These are phyloP conservation scores for Triangularia verruculosa DNA, from an alignment of 2,329 filamentous ascomycete genomes.

Conservation along the genomic window DNA sequence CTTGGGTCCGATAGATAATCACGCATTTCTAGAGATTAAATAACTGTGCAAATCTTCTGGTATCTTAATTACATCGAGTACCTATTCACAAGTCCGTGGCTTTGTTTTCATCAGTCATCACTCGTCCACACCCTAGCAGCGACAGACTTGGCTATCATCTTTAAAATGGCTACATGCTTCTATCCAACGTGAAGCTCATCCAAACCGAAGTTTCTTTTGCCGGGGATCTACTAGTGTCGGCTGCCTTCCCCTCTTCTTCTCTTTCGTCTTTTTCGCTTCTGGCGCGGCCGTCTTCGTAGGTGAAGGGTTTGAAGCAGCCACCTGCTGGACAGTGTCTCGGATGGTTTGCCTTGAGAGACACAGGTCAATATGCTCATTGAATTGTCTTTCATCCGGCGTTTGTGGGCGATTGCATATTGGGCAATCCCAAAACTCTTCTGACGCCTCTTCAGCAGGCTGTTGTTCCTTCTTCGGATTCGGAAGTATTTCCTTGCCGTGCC, in stretches of 20 bases:
- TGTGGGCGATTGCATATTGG: constrained; percentile 83
- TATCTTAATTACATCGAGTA: not conserved
- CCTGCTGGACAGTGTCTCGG: constrained; percentile 69
- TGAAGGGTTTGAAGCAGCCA: constrained; percentile 30
- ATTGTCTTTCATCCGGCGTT: constrained; percentile 66
- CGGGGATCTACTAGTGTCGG: constrained; percentile 38
- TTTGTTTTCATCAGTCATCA: not conserved
- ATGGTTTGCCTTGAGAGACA: constrained; percentile 87
- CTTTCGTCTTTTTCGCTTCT: constrained; percentile 38
- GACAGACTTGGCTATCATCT: not conserved
- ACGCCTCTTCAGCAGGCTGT: constrained; percentile 27
- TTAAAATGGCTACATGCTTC: too few species aligned
- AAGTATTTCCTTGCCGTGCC: constrained; percentile 52
- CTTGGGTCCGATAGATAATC: not conserved
- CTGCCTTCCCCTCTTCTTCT: constrained; percentile 40
- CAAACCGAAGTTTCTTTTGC: constrained; percentile 54
- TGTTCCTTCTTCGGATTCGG: constrained; percentile 46
- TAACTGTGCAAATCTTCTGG: not conserved
- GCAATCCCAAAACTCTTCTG: constrained; percentile 71
- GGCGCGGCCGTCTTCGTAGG: constrained; percentile 34
- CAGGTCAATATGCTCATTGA: constrained; percentile 90
- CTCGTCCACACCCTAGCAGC: not conserved
- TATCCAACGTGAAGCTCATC: too few species aligned
- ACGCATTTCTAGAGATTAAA: not conserved
- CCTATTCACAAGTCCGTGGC: not conserved